phyloP scores from a whole-genome alignment of 1,284 basidiomycete species.

The Papiliotrema flavescens region DNA sequence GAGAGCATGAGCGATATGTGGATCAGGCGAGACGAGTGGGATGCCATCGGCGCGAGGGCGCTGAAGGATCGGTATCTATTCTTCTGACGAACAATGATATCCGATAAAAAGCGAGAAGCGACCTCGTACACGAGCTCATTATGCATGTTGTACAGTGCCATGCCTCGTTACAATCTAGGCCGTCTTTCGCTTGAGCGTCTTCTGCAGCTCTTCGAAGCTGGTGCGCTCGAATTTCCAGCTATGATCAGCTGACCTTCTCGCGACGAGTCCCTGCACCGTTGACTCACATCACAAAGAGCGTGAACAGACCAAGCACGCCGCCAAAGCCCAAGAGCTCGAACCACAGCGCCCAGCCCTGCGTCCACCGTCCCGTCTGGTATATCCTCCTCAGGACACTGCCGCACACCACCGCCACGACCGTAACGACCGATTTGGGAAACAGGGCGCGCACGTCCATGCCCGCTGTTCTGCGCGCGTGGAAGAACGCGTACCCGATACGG shows the following conservation, averaged over 20 bases:
- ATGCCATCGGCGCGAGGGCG: conserved; percentile 51
- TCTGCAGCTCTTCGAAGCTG: not conserved
- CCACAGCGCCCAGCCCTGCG: conserved; percentile 16
- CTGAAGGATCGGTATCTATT: conserved; percentile 51
- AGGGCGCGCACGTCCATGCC: conserved; percentile 8
- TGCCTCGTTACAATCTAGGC: not conserved
- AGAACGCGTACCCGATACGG: conserved; percentile 31
- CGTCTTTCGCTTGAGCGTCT: not conserved
- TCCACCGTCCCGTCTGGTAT: conserved; percentile 15
- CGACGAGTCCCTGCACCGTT: too few relatives aligned
- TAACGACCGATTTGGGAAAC: conserved; percentile 7
- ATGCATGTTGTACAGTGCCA: not conserved
- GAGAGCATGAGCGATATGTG: conserved; percentile 85
- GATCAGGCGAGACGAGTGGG: conserved; percentile 84
- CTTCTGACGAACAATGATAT: conserved; percentile 28
- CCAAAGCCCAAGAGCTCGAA: conserved; percentile 25
- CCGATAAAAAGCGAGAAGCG: too few relatives aligned
- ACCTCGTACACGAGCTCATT: not conserved
- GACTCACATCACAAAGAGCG: conserved; percentile 32
- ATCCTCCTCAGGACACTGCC: conserved; percentile 10
- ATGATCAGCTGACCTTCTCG: not conserved
- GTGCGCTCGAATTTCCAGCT: not conserved
- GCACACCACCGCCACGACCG: conserved; percentile 3
- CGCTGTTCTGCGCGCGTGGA: not conserved
- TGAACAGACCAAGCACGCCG: conserved; percentile 23